Base-by-base conservation (phyloP, 352 stramenopile species). In the Pythium guiyangense region DNA sequence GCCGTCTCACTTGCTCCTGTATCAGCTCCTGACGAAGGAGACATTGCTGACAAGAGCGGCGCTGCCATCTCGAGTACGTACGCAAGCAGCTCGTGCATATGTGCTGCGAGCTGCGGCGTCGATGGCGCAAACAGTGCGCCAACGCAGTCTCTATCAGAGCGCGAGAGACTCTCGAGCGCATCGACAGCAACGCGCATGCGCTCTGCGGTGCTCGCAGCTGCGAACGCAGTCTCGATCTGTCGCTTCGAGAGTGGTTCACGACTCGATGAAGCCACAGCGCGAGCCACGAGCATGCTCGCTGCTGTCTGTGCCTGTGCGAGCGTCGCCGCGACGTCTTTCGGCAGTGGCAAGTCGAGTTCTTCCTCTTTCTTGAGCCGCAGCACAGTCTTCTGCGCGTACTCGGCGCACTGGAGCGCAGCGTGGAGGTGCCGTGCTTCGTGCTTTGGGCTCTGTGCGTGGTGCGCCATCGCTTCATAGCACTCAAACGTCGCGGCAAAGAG, bases 331-430 rank as follows among this genome's bases (percentile, higher is more conserved):
- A 88, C 71, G 1, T 70, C 51, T 11, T 64, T 58, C 1, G 84
- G 74, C 9, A 94, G 29, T 6, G 81, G 84, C 27, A 83, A 40
- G 42, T 94, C 81, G 11, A 90, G 66, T 51, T 90, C 84, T 69
- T 92, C 84, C 66, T 92, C 84, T 31, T 86, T 88, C 17, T 74
- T 68, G 3, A 94, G 52, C 8, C 69, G 67, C 17, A 72, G 52
- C 9, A 90, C 81, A 4, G 48, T 34, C 47, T 64, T 54, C 0
- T 73, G 60, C 0, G 77, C 70, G 29, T 74, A 69, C 31, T 75
- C 61, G n/a, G 78, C 76, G 39, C 79, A 88, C 4, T 62, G 57
- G 11, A 72, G 29, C 17, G 74, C 69, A 1, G 78, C 70, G 27
- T 83, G 79, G 2, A 56, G n/a, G 34, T 79, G 54, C 15, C 17